Evolutionary conservation across 2,329 filamentous ascomycete species (phyloP), one percentile per base, ranked within the genome.

Genomic region (Ophioceras dolichostomum): DNA sequence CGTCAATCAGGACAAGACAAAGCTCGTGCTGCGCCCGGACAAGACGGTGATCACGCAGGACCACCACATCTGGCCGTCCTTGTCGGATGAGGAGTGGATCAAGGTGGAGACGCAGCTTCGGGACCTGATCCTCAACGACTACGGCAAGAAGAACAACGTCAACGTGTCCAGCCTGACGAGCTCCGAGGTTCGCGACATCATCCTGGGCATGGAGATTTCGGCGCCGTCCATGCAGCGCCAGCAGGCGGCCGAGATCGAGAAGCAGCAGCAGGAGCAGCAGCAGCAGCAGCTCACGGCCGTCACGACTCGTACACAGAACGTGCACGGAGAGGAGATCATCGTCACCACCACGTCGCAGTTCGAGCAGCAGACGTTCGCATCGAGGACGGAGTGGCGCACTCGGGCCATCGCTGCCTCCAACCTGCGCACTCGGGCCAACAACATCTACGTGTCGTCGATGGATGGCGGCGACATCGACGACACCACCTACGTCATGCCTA

Each of bases 141-240:
- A 98, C 56, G 91, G 91, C 55, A 98, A 96, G 75, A 98, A 98
- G 74, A 98, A 98, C 68, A 98, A 96, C 49, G 91, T 98, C 66
- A 98, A 98, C 51, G 89, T 91, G 10, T 93, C 93, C 13, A 94
- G 87, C 57, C 70, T 98, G 61, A 98, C 91, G 1, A 94, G 79
- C 55, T 94, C 84, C 51, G 91, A 98, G 74, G 91, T 98, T 36
- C 80, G 91, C 50, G 91, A 98, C 54, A 96, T 98, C 51, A 98
- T 98, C 50, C 64, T 98, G 45, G 91, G 91, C 72, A 98, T 98
- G 93, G 93, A 98, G 58, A 98, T 98, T 41, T 94, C 86, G 41
- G 93, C 91, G 20, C 91, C 91, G 18, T 96, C 89, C 1, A 83
- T 98, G 79, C 91, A 98, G 64, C 80, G 93, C 54, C 93, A 98